Evolutionary conservation across 805 yeast species (phyloP), one percentile per base, ranked within the genome.

Genomic region (Ogataea pilisensis): DNA sequence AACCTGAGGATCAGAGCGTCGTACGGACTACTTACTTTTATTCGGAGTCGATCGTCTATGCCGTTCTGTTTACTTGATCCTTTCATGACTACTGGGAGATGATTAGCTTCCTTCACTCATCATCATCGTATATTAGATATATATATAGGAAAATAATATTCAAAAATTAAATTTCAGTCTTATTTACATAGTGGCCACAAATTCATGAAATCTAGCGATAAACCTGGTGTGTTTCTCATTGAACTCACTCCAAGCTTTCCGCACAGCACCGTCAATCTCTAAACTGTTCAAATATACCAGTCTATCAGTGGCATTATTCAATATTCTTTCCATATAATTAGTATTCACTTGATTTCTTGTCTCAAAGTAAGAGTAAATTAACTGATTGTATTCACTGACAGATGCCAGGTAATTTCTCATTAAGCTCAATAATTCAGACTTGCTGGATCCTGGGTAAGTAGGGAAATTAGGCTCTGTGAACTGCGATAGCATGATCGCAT

Each of bases 221-320:
- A 36, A 18, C 13, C 4, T 38, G 17, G 18, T 21, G 27, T 51
- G 50, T 26, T 31, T 27, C 3, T 31, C 32, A 16, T 37, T 18
- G n/a, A 55, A 52, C 18, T 38, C 37, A 13, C 35, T 37, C 39
- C 49, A 43, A 13, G 27, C 25, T 12, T n/a, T 31, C 12, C 33
- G 26, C 25, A 53, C 22, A 20, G 32, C 17, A 20, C 19, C 38
- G 41, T 56, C 61, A 18, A 43, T 27, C 34, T 46, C 43, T 22
- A 54, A 32, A 18, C 54, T 44, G 32, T 45, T 36, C 29, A 42
- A n/a, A 33, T 54, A 56, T 3, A 39, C 35, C 22, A 22, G 19
- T 13, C 45, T 33, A 31, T 52, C 50, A 8, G 26, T 29, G 12
- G 18, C 32, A 34, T 27, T 35, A 7, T 38, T 18, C 14, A 46